Evolutionary conservation across 352 stramenopile genomes (phyloP), one percentile per base, ranked within the genome.

Genomic region (Pythium chondricola): DNA sequence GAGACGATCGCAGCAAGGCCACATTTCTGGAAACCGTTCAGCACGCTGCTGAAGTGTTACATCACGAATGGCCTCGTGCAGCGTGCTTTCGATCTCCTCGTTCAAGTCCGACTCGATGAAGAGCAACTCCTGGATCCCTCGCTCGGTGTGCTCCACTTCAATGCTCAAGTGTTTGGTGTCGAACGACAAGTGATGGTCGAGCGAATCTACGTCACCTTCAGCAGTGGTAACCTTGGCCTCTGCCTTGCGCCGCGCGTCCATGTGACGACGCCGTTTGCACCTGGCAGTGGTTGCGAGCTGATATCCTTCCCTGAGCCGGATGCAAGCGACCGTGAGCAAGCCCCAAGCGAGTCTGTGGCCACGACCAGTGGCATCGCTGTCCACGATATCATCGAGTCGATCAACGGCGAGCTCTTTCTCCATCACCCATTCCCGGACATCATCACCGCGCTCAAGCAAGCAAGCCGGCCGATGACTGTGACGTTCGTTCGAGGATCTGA

Each of bases 151-250:
- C 36, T 76, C 10, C 36, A 41, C 30, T 82, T 77, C 48, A 37
- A 54, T 11, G 65, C 67, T 0, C 48, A 71, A 13, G 63, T 82
- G 11, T 30, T 76, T 16, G 49, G 41, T 2, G 52, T 52, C 0
- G 59, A 73, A 24, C 52, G 33, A 6, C 62, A 82, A 33, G 37
- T 58, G 17, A 48, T 82, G n/a, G 50, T 79, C 1, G 55, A 76
- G 40, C 65, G 71, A 17, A 43, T 76, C 21, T 74, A 72, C 43
- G 56, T 63, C 6, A 77, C 68, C 29, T 82, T 79, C 21, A 66
- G 62, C 33, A 66, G 61, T 7, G 71, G 71, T 0, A 72, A 77
- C 36, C 52, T 82, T 10, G 71, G 67, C 2, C 33, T 82, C 11
- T 60, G 58, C 13, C 43, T 82, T 4, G 56, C 56, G 0, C 60